Percentiles rank a stretch among this genome's conserved stretches.
Conservation (phyloP, 495 filamentous ascomycete species). For the Pyrenula massariospora region DNA sequence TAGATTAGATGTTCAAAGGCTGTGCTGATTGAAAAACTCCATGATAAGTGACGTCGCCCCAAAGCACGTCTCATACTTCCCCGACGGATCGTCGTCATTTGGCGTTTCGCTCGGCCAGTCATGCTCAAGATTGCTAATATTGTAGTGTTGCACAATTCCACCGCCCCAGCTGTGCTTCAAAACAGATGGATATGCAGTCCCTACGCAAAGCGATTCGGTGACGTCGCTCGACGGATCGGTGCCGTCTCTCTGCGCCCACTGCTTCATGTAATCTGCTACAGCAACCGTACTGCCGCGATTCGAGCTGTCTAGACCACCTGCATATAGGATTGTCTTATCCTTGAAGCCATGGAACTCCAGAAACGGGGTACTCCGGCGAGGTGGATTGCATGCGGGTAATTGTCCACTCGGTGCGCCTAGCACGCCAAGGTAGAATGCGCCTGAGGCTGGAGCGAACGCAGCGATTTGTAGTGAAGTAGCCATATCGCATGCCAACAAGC, state of each 20-base stretch:
- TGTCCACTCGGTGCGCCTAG: slow-evolving; percentile 2
- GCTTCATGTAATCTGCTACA: not conserved
- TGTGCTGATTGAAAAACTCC: slow-evolving; percentile 29
- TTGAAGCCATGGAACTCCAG: slow-evolving; percentile 39
- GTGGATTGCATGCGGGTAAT: not conserved
- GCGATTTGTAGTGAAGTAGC: slow-evolving; percentile 25
- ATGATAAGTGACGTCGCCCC: slow-evolving; percentile 26
- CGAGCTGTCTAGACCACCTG: slow-evolving; percentile 23
- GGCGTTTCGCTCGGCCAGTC: slow-evolving; percentile 29
- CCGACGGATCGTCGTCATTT: slow-evolving; percentile 24
- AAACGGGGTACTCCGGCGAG: slow-evolving; percentile 23
- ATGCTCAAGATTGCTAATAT: slow-evolving; percentile 19
- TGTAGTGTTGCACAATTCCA: slow-evolving; percentile 9
- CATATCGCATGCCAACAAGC: slow-evolving; percentile 38
- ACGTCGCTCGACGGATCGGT: slow-evolving; percentile 1
- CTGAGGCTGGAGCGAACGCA: slow-evolving; percentile 31
- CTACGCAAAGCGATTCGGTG: slow-evolving; percentile 4
- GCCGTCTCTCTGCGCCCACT: not conserved
- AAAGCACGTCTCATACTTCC: slow-evolving; percentile 14
- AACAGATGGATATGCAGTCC: not conserved
- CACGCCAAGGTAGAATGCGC: slow-evolving; percentile 18
- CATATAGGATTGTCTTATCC: slow-evolving; percentile 23
- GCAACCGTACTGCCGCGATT: slow-evolving; percentile 18
- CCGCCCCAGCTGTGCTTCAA: not conserved
- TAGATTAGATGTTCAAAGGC: no score